Percentiles rank a stretch among this genome's conserved stretches.
Evolutionary conservation across 768 basidiomycete genomes (phyloP).

Genomic region (button mushroom (Agaricus bisporus)): DNA sequence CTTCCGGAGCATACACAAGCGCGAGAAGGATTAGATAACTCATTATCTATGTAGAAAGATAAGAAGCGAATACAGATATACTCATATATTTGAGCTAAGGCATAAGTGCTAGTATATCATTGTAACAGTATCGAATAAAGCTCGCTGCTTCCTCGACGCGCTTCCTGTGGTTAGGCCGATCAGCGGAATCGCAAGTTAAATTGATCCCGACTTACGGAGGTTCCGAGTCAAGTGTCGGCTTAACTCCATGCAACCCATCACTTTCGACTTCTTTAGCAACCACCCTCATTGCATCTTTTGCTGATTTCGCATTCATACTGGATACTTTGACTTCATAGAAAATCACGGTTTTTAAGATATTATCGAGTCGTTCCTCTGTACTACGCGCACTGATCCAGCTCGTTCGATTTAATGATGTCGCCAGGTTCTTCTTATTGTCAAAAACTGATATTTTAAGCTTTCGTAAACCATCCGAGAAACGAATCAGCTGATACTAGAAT

Average conservation of each 20-base stretch:
- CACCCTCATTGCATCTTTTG: slow-evolving; percentile 49
- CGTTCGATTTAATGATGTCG: slow-evolving; percentile 19
- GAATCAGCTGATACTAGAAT: slow-evolving; percentile 58
- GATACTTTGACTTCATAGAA: slow-evolving; percentile 53
- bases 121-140: slow-evolving; percentile 51
- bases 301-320: slow-evolving; percentile 34
- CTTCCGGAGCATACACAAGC: too few relatives aligned
- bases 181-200: slow-evolving; percentile 15
- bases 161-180: slow-evolving; percentile 25
- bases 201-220: slow-evolving; percentile 40
- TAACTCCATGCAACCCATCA: slow-evolving; percentile 47
- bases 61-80: too few relatives aligned
- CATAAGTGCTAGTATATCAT: slow-evolving; percentile 51
- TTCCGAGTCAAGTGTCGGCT: slow-evolving; percentile 21
- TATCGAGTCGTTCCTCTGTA: slow-evolving; percentile 32
- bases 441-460: slow-evolving; percentile 39
- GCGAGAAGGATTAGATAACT: too few relatives aligned
- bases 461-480: slow-evolving; percentile 41
- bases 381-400: slow-evolving; percentile 24
- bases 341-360: slow-evolving; percentile 36
- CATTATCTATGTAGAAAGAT: too few relatives aligned
- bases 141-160: slow-evolving; percentile 42
- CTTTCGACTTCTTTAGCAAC: slow-evolving; percentile 57
- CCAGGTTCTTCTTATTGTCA: slow-evolving; percentile 24
- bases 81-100: slow-evolving; percentile 20